phyloP scores from a whole-genome alignment of 2,329 filamentous ascomycete species.

The Cucurbitaria berberidis region DNA sequence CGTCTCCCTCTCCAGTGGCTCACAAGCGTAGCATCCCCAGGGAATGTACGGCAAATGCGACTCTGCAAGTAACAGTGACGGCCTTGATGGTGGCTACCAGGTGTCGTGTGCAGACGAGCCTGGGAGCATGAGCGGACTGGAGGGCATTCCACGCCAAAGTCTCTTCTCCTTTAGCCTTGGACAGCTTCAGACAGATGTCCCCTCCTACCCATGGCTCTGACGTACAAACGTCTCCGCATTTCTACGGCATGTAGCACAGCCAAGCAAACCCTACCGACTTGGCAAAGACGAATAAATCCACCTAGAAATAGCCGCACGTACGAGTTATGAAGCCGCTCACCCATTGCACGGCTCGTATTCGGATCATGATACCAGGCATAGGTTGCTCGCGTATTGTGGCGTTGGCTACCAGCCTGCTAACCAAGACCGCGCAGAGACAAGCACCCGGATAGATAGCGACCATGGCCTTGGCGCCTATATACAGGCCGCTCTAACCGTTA shows the following conservation, averaged over 20 bases:
- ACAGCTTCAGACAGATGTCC: neutral
- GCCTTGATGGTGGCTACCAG: neutral
- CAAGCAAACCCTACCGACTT: neutral
- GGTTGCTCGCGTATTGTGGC: neutral
- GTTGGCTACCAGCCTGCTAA: slow-evolving; percentile 2
- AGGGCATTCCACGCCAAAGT: slow-evolving; percentile 3
- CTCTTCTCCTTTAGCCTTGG: slow-evolving; percentile 1
- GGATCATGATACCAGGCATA: slow-evolving; percentile 1
- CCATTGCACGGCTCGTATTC: neutral
- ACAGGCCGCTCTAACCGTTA: slow-evolving; percentile 16
- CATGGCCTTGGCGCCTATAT: slow-evolving; percentile 19
- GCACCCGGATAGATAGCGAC: slow-evolving; percentile 12
- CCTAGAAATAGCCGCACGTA: neutral
- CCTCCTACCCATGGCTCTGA: neutral
- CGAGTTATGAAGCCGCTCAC: neutral
- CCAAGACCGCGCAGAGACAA: slow-evolving; percentile 10
- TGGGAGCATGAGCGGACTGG: neutral
- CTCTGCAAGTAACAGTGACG: neutral
- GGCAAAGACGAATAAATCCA: no score
- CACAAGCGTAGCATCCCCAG: neutral
- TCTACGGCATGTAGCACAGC: slow-evolving; percentile 8
- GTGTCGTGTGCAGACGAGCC: slow-evolving; percentile 12
- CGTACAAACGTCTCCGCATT: neutral
- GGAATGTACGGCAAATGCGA: slow-evolving; percentile 5
- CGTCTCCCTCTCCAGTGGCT: no score